These are phyloP conservation scores for Fusarium phyllophilum DNA, from an alignment of 2,329 filamentous ascomycete genomes.

Conservation along the genomic window DNA sequence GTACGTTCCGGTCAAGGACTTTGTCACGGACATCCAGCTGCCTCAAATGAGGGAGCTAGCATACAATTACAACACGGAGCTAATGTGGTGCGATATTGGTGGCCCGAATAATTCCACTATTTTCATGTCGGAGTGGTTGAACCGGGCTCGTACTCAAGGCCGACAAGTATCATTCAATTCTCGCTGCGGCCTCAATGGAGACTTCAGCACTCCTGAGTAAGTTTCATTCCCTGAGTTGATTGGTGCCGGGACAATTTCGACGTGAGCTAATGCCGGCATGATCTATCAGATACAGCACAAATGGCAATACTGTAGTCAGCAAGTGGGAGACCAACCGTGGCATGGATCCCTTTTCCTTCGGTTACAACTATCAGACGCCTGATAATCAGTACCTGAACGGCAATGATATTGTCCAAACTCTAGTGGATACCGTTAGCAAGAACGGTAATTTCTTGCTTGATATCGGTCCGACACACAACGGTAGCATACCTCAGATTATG, in stretches of 20 bases:
- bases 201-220: neutral
- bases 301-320: neutral
- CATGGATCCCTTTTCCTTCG: neutral
- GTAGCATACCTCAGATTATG: neutral
- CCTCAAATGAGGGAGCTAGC: neutral
- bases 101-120: neutral
- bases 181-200: neutral
- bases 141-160: neutral
- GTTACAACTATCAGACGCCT: neutral
- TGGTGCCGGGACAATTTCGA: neutral
- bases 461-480: neutral
- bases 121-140: neutral
- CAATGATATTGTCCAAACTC: neutral
- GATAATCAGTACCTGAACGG: neutral
- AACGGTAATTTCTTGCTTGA: neutral
- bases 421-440: neutral
- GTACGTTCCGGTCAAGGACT: neutral
- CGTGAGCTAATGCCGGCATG: fast-evolving
- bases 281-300: neutral
- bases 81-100: neutral
- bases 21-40: neutral
- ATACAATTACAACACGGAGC: neutral
- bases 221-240: neutral
- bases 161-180: neutral
- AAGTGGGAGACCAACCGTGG: neutral